Percentiles rank a stretch among this genome's conserved stretches.
These are phyloP conservation scores for Aspergillus udagawae DNA, from an alignment of 2,329 filamentous ascomycete species.

Conservation along the genomic window DNA sequence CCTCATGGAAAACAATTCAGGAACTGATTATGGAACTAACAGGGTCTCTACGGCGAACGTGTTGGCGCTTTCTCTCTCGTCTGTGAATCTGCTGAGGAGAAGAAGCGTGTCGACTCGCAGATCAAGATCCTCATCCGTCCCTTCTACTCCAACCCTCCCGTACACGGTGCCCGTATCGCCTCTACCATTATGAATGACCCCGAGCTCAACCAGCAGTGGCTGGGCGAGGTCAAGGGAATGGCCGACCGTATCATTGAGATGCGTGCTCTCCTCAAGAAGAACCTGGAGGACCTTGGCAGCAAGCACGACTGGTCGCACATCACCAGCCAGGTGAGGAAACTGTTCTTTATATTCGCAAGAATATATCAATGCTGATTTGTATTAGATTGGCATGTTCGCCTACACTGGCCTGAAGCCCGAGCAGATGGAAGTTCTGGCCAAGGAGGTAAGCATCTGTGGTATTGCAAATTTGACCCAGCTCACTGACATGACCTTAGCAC, in stretches of 20 bases:
- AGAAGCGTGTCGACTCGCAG: conserved; percentile 93
- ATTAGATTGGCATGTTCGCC: conserved; percentile 94
- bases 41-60: conserved; percentile 97
- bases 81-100: conserved; percentile 79
- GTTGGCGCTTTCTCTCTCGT: conserved; percentile 95
- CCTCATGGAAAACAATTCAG: background rate
- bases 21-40: background rate
- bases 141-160: conserved; percentile 95
- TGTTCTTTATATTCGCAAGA: background rate
- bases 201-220: conserved; percentile 86
- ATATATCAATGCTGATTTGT: background rate
- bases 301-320: conserved; percentile 99
- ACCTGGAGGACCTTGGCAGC: conserved; percentile 90
- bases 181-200: conserved; percentile 85
- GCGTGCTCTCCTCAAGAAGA: conserved; percentile 88
- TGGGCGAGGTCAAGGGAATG: conserved; percentile 96
- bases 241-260: conserved; percentile 98
- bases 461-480: background rate
- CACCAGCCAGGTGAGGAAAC: conserved; percentile 65
- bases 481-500: conserved; percentile 50
- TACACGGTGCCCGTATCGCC: conserved; percentile 93
- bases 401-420: conserved; percentile 89
- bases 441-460: conserved; percentile 58
- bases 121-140: conserved; percentile 97
- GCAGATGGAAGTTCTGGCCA: conserved; percentile 86